Evolutionary conservation across 1,284 basidiomycete species (phyloP).

Genomic region (Peniophora sp.): DNA sequence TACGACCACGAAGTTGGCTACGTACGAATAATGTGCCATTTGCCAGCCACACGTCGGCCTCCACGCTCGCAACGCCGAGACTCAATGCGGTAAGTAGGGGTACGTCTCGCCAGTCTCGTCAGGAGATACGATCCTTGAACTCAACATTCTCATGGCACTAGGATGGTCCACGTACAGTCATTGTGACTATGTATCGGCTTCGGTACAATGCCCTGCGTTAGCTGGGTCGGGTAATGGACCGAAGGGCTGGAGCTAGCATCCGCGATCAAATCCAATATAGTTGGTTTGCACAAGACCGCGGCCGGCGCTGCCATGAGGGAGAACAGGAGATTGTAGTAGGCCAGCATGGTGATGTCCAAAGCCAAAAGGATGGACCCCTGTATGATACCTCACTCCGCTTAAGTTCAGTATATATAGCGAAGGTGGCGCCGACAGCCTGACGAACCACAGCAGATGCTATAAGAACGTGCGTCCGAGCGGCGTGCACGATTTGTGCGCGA

Average conservation of each 20-base stretch:
- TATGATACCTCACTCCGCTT: no score
- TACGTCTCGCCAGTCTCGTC: conserved; percentile 44
- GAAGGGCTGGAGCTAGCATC: conserved; percentile 30
- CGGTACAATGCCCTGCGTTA: conserved; percentile 42
- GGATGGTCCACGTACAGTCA: conserved; percentile 38
- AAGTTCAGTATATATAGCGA: no score
- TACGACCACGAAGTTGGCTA: conserved; percentile 2
- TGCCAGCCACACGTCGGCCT: conserved; percentile 45
- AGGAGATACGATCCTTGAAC: neutral
- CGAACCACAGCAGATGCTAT: no score
- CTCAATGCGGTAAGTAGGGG: conserved; percentile 42
- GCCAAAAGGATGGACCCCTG: no score
- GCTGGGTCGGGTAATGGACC: conserved; percentile 39
- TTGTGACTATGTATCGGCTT: conserved; percentile 49
- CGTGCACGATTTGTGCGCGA: no score
- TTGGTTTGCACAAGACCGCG: conserved; percentile 14
- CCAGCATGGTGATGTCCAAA: neutral
- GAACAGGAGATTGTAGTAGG: conserved; percentile 3
- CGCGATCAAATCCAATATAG: conserved; percentile 31
- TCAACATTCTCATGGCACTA: no score
- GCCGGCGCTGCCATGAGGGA: conserved; percentile 3
- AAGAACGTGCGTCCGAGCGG: no score
- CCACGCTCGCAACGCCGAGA: conserved; percentile 43
- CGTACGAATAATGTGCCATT: conserved; percentile 38
- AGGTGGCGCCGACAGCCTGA: no score